Percentiles rank a stretch among this genome's conserved stretches.
These are phyloP conservation scores for Blastocladiella emersonii DNA, from an alignment of 371 early-diverging fungal genomes.

Conservation along the genomic window DNA sequence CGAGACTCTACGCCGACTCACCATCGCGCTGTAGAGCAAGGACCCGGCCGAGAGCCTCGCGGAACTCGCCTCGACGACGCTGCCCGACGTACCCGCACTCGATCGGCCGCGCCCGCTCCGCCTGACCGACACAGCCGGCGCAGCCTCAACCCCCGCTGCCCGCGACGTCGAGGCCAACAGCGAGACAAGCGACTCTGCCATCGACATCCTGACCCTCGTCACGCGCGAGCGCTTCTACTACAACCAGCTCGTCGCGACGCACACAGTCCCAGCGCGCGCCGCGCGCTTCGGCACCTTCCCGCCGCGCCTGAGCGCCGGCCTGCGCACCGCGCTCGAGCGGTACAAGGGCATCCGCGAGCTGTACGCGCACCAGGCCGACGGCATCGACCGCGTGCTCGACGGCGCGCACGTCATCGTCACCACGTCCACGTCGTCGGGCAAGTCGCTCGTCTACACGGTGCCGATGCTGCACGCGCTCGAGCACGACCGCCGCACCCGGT, in stretches of 20 bases:
- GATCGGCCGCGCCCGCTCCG: too few species aligned
- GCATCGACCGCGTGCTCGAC: conserved; percentile 29
- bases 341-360: conserved; percentile 26
- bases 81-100: too few species aligned
- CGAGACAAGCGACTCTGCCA: background rate
- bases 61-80: too few species aligned
- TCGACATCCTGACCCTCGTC: background rate
- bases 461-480: conserved; percentile 42
- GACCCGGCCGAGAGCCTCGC: too few species aligned
- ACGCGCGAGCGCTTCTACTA: background rate
- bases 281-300: background rate
- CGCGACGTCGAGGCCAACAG: background rate
- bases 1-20: too few species aligned
- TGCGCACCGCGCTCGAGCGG: conserved; percentile 6
- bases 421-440: conserved; percentile 65
- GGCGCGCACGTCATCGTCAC: conserved; percentile 43
- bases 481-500: conserved; percentile 18
- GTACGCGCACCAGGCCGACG: conserved; percentile 55
- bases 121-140: background rate
- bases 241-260: background rate
- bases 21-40: too few species aligned
- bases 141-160: background rate
- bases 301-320: background rate
- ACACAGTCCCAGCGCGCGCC: background rate
- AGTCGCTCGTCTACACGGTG: conserved; percentile 60